phyloP scores from a whole-genome alignment of 1,284 basidiomycete genomes.

The Austroboletus niveus region DNA sequence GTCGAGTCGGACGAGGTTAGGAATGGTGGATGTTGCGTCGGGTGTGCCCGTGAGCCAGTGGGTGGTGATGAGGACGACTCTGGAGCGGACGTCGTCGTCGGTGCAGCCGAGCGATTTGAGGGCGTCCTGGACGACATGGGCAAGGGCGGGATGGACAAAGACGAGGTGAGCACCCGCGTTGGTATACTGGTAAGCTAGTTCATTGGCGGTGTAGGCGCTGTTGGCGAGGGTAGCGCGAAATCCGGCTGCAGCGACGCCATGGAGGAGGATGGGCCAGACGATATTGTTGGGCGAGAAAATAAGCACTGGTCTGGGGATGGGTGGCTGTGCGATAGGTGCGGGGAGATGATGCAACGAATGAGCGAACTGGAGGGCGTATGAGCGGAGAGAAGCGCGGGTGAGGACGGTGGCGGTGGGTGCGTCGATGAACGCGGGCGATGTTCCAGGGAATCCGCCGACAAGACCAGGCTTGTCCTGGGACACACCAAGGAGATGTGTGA shows the following conservation, averaged over 20 bases:
- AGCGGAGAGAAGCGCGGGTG: conserved; percentile 53
- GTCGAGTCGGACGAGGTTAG: conserved; percentile 36
- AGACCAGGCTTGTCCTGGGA: conserved; percentile 25
- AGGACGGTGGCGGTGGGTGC: conserved; percentile 55
- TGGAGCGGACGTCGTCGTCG: conserved; percentile 40
- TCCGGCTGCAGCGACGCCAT: conserved; percentile 55
- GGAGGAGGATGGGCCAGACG: conserved; percentile 59
- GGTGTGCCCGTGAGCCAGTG: conserved; percentile 41
- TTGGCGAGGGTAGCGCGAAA: conserved; percentile 49
- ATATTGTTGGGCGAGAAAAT: conserved; percentile 63
- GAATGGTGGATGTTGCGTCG: conserved; percentile 26
- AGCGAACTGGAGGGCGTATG: conserved; percentile 42
- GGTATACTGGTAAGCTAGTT: conserved; percentile 49
- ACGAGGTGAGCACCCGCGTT: conserved; percentile 55
- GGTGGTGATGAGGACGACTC: conserved; percentile 46
- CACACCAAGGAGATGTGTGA: conserved; percentile 49
- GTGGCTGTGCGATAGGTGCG: conserved; percentile 23
- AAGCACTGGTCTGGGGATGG: conserved; percentile 44
- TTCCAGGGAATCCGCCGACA: conserved; percentile 43
- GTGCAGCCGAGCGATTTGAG: conserved; percentile 42
- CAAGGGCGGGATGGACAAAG: conserved; percentile 52
- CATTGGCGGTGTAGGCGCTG: conserved; percentile 42
- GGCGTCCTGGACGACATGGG: conserved; percentile 45
- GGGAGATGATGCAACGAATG: conserved; percentile 44
- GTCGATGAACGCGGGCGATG: conserved; percentile 63